A percentile compares a stretch with the other conserved stretches of the same genome.
These are phyloP conservation scores for Entophlyctis luteolus DNA, from an alignment of 192 early-diverging fungal species.

Conservation along the genomic window DNA sequence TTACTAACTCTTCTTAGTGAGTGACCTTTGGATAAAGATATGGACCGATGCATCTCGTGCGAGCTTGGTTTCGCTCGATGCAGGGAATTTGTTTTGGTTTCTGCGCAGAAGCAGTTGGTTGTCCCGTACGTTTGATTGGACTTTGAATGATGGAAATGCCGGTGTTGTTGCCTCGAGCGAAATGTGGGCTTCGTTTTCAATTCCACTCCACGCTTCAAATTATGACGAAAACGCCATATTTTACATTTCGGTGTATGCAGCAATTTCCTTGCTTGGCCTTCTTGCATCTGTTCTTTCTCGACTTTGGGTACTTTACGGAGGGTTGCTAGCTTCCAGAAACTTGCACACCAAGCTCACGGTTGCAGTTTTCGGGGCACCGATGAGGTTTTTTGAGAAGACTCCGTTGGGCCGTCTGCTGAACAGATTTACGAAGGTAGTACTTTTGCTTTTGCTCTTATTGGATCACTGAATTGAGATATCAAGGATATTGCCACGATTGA, in stretches of 20 bases:
- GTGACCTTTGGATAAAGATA: conserved; percentile 36
- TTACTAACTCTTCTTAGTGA: not conserved
- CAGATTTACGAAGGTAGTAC: conserved; percentile 71
- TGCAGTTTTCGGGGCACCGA: conserved; percentile 36
- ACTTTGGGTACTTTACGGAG: conserved; percentile 22
- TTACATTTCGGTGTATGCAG: conserved; percentile 34
- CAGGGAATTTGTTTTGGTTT: not conserved
- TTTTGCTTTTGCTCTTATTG: conserved; percentile 1
- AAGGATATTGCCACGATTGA: conserved; percentile 29
- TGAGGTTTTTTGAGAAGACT: conserved; percentile 39
- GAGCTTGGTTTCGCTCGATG: not conserved
- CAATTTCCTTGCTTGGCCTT: conserved; percentile 25
- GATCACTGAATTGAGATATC: not conserved
- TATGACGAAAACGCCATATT: conserved; percentile 10
- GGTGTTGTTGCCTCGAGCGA: not conserved
- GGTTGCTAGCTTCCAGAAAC: conserved; percentile 14
- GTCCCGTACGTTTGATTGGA: not conserved
- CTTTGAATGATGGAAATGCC: not conserved
- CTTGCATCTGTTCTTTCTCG: conserved; percentile 19
- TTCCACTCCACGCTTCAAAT: not conserved
- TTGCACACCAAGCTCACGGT: conserved; percentile 35
- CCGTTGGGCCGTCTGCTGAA: conserved; percentile 58
- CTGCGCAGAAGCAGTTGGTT: not conserved
- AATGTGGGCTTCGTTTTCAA: not conserved
- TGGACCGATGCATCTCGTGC: conserved; percentile 31